Evolutionary conservation across 2,329 filamentous ascomycete species (phyloP), one percentile per base, ranked within the genome.

Genomic region (Neonectria faginata): DNA sequence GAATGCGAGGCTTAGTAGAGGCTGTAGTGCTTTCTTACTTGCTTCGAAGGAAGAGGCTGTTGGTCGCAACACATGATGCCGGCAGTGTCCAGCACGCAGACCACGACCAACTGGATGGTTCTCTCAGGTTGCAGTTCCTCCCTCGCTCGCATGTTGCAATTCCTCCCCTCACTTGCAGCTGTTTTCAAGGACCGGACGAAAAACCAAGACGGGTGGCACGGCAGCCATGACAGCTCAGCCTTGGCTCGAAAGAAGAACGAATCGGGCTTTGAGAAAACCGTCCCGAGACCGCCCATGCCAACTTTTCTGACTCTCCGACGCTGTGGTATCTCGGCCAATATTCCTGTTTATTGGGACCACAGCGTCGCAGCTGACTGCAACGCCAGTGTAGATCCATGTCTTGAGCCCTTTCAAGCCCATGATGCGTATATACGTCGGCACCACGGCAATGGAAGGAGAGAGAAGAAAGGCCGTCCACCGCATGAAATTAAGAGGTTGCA

Each of bases 401-500:
- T 16, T 14, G 8, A 25, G 33, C 6, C 7, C 29, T 41, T 3
- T 3, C 39, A 18, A 41, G 16, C 18, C 29, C 29, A 29, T 29
- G 29, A 29, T 29, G 25, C 25, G 25, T 25, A 29, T 10, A 29
- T 29, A 29, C 29, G 29, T 29, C 29, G 10, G 31, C 31, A 33
- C 29, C 29, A 51, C n/a, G 27, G 27, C 6, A 51, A 36, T 29
- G n/a, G 31, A 16, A 33, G 6, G 31, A 27, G 36, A 18, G 36
- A 10, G 18, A 39, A 14, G 18, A 20, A 39, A 18, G 22, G 6
- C 20, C 54, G 53, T 61, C 18, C 57, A 54, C 42, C 33, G 50
- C 60, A 63, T 63, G 31, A 58, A 57, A 58, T 58, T 55, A 53
- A 54, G 60, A 63, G 41, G 60, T 63, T 50, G 60, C 48, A 54